Conservation (phyloP, 2,329 filamentous ascomycete genomes). For the Stylonectria norvegica region DNA sequence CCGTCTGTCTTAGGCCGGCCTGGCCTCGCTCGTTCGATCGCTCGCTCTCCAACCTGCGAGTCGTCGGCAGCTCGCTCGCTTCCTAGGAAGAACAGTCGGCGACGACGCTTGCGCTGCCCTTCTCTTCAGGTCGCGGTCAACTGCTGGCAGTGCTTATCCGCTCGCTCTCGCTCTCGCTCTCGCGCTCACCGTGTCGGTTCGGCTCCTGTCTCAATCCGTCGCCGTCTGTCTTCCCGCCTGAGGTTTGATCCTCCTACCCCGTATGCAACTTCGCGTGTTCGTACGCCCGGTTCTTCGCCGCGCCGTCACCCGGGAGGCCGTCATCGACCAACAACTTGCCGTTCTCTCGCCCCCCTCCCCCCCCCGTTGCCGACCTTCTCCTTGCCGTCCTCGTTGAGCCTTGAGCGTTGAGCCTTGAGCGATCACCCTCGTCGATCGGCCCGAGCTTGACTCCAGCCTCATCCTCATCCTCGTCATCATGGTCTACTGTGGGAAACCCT, state of each 20-base stretch:
- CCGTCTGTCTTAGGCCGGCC: too few species aligned
- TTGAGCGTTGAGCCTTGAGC: slow-evolving; percentile 1
- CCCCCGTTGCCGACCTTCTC: slow-evolving; percentile 5
- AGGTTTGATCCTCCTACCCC: slow-evolving; percentile 13
- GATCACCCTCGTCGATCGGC: not conserved
- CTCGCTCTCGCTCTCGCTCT: slow-evolving; percentile 4
- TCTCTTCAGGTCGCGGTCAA: too few species aligned
- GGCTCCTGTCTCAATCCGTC: slow-evolving; percentile 10
- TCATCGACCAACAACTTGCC: slow-evolving; percentile 1
- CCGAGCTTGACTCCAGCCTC: not conserved
- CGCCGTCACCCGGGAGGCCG: slow-evolving; percentile 20
- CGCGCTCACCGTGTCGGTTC: too few species aligned
- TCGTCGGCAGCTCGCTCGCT: too few species aligned
- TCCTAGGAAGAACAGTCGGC: too few species aligned
- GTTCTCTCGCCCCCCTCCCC: slow-evolving; percentile 4
- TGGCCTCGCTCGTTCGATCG: too few species aligned
- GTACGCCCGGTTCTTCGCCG: slow-evolving; percentile 19
- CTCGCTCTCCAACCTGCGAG: too few species aligned
- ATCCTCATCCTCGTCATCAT: slow-evolving; percentile 36
- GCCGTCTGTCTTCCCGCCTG: slow-evolving; percentile 12
- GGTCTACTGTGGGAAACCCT: slow-evolving; percentile 66
- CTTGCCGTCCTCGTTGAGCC: slow-evolving; percentile 5
- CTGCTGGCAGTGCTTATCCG: too few species aligned
- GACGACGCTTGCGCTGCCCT: too few species aligned
- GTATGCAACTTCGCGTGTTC: slow-evolving; percentile 28